Base-by-base conservation (phyloP, 2,329 filamentous ascomycete genomes). In the Colletotrichum sp. region DNA sequence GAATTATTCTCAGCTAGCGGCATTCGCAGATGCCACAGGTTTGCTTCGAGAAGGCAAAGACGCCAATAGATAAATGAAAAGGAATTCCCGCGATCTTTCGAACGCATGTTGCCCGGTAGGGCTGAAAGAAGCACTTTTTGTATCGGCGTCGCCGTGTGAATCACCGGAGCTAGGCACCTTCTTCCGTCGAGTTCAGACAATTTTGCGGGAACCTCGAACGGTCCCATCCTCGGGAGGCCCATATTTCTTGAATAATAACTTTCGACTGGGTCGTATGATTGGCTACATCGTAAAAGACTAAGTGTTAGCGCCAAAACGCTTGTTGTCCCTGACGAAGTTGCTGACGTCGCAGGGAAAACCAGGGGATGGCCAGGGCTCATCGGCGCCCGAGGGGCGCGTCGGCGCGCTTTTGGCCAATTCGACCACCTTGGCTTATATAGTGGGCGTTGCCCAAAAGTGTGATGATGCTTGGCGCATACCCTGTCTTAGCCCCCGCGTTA, bases 341-440 rank as follows among this genome's bases (percentile, higher is more conserved):
- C 55, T 58, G 21, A 58, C 55, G 55, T 58, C 55, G 55, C 55
- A 58, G 55, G 55, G 55, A 24, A 58, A 58, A 58, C 55, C 55
- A 58, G 55, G 55, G 55, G 55, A 24, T 7, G 55, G 24, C 55
- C 16, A 58, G 21, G 55, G 21, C 21, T 28, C 26, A 21, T 58
- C 55, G 55, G 55, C 55, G 55, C 7, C 55, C 55, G 55, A 58
- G 55, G 55, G 55, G 55, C 55, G 55, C 55, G 55, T 26, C 21
- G 21, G 26, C 55, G 55, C 55, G 55, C 21, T 26, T 26, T 58
- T 58, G 55, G 9, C 26, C 55, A 58, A 58, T 26, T 58, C 26
- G 55, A 58, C 26, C 55, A 58, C 21, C 55, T 58, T 36, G 69
- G 69, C 63, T 59, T 72, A 72, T 72, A 72, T 72, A 72, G 70